These are phyloP conservation scores for Sarcodon aspratus DNA, from an alignment of 768 basidiomycete species.

Conservation along the genomic window DNA sequence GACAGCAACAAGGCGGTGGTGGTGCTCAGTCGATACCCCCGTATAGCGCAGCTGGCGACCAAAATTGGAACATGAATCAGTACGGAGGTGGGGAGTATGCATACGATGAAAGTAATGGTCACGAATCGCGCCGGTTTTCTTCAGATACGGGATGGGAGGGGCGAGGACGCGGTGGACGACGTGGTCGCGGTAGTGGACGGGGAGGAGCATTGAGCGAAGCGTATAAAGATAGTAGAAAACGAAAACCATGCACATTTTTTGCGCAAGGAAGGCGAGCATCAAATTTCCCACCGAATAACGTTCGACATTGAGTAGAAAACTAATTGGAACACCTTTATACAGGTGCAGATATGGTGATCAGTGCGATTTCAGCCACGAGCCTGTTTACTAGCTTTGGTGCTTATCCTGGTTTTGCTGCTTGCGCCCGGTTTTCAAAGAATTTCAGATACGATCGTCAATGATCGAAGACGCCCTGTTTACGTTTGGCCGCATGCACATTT, in stretches of 20 bases:
- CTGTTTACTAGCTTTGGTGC: slow-evolving; percentile 4
- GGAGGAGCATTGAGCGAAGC: slow-evolving; percentile 53
- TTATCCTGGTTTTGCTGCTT: too few relatives aligned
- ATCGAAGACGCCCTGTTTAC: too few relatives aligned
- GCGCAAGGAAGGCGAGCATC: slow-evolving; percentile 86
- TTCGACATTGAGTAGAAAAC: slow-evolving; percentile 17
- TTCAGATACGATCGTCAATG: too few relatives aligned
- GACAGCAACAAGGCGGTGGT: slow-evolving; percentile 8
- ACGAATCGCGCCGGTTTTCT: neutral
- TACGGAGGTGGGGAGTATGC: neutral
- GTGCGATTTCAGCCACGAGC: slow-evolving; percentile 75
- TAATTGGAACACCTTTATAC: slow-evolving; percentile 34
- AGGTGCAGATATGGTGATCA: slow-evolving; percentile 87
- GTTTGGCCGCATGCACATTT: too few relatives aligned
- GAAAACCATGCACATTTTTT: slow-evolving; percentile 87
- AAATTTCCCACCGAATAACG: slow-evolving; percentile 19
- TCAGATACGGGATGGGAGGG: slow-evolving; percentile 23
- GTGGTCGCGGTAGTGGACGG: slow-evolving; percentile 46
- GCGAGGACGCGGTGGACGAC: slow-evolving; percentile 40
- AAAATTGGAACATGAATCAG: neutral
- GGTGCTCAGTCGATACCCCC: neutral
- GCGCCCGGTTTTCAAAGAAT: too few relatives aligned
- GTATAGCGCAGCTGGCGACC: neutral
- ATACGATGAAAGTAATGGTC: neutral
- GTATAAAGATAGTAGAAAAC: slow-evolving; percentile 65